Percentiles rank a stretch among this genome's conserved stretches.
Evolutionary conservation across 176 grass and related monocot species (phyloP).

Genomic region (Phoenix dactylifera): DNA sequence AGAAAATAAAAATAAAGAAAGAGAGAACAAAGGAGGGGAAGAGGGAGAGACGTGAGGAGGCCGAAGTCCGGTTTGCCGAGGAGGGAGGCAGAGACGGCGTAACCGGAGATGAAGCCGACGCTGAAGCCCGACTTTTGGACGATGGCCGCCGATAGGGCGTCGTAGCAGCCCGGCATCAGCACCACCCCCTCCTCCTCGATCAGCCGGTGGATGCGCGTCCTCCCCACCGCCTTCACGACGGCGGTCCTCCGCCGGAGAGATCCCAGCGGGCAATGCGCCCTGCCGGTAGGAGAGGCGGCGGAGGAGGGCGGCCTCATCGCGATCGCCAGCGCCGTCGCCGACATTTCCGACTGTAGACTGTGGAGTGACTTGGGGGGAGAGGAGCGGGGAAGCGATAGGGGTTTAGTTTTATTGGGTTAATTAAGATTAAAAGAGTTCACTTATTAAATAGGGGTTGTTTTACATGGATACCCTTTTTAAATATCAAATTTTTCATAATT

Average conservation of each 20-base stretch:
- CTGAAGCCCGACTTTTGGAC: slow-evolving; percentile 30
- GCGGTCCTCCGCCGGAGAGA: not conserved
- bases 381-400: too few species aligned
- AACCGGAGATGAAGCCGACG: slow-evolving; percentile 35
- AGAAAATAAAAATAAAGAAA: not conserved
- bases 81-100: slow-evolving; percentile 26
- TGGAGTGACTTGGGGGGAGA: too few species aligned
- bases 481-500: too few species aligned
- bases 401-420: too few species aligned
- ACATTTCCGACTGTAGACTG: too few species aligned
- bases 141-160: slow-evolving; percentile 43
- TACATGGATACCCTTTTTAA: too few species aligned
- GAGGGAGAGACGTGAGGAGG: slow-evolving; percentile 29
- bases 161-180: slow-evolving; percentile 28
- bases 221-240: not conserved
- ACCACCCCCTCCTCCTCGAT: slow-evolving; percentile 31
- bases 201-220: slow-evolving; percentile 21
- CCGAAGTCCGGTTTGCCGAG: slow-evolving; percentile 41
- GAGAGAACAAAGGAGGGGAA: too few species aligned
- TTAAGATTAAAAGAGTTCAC: too few species aligned
- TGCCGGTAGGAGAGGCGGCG: not conserved
- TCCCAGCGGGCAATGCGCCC: not conserved
- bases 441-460: too few species aligned
- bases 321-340: not conserved
- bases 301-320: not conserved